Percentiles rank a stretch among this genome's conserved stretches.
phyloP scores from a whole-genome alignment of 495 filamentous ascomycete genomes.

The Evernia prunastri region DNA sequence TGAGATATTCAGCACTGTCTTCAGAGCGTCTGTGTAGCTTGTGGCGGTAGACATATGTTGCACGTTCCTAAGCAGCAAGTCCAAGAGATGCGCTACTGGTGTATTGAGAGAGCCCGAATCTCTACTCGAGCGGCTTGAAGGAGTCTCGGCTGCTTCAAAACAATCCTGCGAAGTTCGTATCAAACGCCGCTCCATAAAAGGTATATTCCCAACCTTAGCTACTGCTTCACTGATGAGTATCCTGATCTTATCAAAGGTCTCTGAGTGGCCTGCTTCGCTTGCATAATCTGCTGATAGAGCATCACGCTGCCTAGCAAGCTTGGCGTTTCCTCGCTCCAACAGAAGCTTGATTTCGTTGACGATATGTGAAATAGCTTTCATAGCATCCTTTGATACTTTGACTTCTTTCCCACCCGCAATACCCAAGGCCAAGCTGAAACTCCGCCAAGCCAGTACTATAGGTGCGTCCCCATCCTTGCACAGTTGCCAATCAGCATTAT shows the following conservation, averaged over 20 bases:
- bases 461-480: slow-evolving; percentile 37
- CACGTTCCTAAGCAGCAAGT: slow-evolving; percentile 14
- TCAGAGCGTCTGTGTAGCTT: slow-evolving; percentile 10
- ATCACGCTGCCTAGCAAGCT: slow-evolving; percentile 16
- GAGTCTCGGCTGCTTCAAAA: slow-evolving; percentile 45
- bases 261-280: slow-evolving; percentile 10
- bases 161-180: slow-evolving; percentile 37
- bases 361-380: slow-evolving; percentile 66
- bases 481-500: slow-evolving; percentile 49
- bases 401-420: slow-evolving; percentile 83
- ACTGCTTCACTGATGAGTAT: slow-evolving; percentile 57
- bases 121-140: slow-evolving; percentile 38
- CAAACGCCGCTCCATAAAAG: slow-evolving; percentile 72
- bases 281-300: background rate
- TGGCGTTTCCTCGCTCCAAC: slow-evolving; percentile 46
- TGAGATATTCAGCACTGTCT: slow-evolving; percentile 20
- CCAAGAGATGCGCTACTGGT: slow-evolving; percentile 23
- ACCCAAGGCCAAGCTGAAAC: slow-evolving; percentile 60
- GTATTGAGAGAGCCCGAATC: slow-evolving; percentile 18
- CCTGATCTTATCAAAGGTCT: slow-evolving; percentile 47
- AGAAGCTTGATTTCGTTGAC: slow-evolving; percentile 59
- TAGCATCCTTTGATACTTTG: slow-evolving; percentile 76
- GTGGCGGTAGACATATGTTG: background rate
- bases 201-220: slow-evolving; percentile 57
- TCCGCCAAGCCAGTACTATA: slow-evolving; percentile 58